These are phyloP conservation scores for Pythium phragmiticola DNA, from an alignment of 352 stramenopile species.

Conservation along the genomic window DNA sequence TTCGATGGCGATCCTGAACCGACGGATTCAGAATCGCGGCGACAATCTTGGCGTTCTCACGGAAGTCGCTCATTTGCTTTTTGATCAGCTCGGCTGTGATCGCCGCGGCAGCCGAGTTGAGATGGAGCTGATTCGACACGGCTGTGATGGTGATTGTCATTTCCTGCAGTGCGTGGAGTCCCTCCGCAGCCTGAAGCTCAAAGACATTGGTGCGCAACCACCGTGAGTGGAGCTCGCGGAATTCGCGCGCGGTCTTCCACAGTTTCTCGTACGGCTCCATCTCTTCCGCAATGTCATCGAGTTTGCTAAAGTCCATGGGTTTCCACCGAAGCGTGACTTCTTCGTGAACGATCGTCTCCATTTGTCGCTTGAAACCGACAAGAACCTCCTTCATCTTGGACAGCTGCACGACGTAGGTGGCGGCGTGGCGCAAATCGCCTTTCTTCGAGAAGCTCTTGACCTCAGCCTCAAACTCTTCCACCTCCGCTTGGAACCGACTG, in stretches of 20 bases:
- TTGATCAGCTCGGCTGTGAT: slow-evolving; percentile 72
- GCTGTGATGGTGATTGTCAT: slow-evolving; percentile 56
- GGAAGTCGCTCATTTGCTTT: slow-evolving; percentile 80
- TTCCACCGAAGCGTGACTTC: slow-evolving; percentile 73
- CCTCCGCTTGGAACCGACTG: slow-evolving; percentile 67
- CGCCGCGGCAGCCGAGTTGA: slow-evolving; percentile 52
- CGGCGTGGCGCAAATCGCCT: slow-evolving; percentile 66
- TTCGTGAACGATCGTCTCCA: slow-evolving; percentile 56
- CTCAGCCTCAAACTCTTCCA: slow-evolving; percentile 74
- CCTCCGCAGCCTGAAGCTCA: slow-evolving; percentile 59
- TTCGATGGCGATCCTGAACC: slow-evolving; percentile 66
- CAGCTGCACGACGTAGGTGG: slow-evolving; percentile 75
- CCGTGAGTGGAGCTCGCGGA: slow-evolving; percentile 63
- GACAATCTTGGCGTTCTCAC: slow-evolving; percentile 62
- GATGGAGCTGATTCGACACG: slow-evolving; percentile 55
- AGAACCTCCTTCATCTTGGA: slow-evolving; percentile 73
- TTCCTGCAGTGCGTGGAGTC: slow-evolving; percentile 40
- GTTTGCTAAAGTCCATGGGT: slow-evolving; percentile 60
- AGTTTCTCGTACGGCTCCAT: slow-evolving; percentile 78
- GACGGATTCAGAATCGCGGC: slow-evolving; percentile 62
- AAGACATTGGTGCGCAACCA: slow-evolving; percentile 71
- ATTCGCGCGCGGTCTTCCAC: slow-evolving; percentile 69
- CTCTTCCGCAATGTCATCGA: slow-evolving; percentile 73
- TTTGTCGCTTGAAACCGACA: slow-evolving; percentile 47
- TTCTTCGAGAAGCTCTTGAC: slow-evolving; percentile 74